Evolutionary conservation across 805 yeast genomes (phyloP).

Genomic region (Yamadazyma paraphyllophila): DNA sequence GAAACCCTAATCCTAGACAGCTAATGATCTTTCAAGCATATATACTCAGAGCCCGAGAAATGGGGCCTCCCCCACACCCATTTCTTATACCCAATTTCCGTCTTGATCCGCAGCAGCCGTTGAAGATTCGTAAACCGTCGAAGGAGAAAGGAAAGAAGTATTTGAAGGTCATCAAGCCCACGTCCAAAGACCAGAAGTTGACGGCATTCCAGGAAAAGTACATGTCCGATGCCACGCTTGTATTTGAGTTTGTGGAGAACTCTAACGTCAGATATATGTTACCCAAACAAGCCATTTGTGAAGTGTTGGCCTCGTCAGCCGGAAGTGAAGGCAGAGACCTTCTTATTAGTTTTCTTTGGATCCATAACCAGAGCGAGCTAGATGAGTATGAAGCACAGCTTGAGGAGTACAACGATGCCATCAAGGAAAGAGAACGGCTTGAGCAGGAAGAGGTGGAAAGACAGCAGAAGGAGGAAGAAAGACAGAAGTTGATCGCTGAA

Average conservation of each 20-base stretch:
- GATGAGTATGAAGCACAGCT: conserved; percentile 42
- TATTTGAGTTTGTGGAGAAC: conserved; percentile 83
- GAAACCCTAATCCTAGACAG: conserved; percentile 69
- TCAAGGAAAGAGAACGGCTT: conserved; percentile 27
- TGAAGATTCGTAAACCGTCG: conserved; percentile 17
- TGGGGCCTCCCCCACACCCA: conserved; percentile 57
- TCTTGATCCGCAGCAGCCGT: conserved; percentile 27
- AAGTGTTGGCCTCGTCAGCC: conserved; percentile 38
- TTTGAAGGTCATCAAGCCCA: conserved; percentile 16
- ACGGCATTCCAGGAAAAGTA: conserved; percentile 79
- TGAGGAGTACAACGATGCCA: conserved; percentile 26
- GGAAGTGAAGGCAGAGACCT: conserved; percentile 37
- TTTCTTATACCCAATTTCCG: conserved; percentile 11
- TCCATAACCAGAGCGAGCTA: conserved; percentile 51
- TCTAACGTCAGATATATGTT: conserved; percentile 69
- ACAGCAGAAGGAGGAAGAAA: conserved; percentile 25
- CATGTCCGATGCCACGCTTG: conserved; percentile 63
- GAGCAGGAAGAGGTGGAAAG: conserved; percentile 23
- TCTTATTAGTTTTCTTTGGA: conserved; percentile 46
- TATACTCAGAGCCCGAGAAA: conserved; percentile 72
- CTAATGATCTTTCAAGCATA: conserved; percentile 77
- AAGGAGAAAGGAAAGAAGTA: conserved; percentile 22
- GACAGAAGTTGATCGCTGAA: conserved; percentile 14
- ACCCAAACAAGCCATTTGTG: conserved; percentile 77
- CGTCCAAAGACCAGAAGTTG: conserved; percentile 50